A percentile compares a stretch with the other conserved stretches of the same genome.
Conservation (phyloP, 2,329 filamentous ascomycete species). For the Cercospora janseana region DNA sequence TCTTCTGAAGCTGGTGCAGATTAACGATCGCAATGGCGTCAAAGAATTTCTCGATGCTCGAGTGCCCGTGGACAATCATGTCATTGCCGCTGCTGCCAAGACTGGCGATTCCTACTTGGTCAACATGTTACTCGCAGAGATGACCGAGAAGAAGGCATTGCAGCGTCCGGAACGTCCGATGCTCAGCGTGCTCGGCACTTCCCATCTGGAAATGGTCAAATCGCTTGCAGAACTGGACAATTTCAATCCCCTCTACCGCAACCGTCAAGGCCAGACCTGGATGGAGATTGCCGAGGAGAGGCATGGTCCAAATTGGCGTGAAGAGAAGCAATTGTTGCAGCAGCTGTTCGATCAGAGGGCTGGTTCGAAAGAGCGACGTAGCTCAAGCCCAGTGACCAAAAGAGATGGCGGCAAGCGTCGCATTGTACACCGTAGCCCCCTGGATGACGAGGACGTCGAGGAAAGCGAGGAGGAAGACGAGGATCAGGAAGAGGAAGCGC, state of each 20-base stretch:
- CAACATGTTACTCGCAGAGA: constrained; percentile 61
- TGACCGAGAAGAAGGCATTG: constrained; percentile 58
- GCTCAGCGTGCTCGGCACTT: constrained; percentile 86
- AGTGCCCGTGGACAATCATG: constrained; percentile 66
- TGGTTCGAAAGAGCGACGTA: constrained; percentile 28
- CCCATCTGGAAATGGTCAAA: constrained; percentile 79
- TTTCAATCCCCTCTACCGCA: constrained; percentile 77
- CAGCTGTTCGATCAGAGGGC: constrained; percentile 62
- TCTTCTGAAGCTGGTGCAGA: constrained; percentile 48
- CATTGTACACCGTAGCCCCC: constrained; percentile 21
- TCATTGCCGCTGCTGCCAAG: constrained; percentile 85
- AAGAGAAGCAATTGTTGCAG: constrained; percentile 79
- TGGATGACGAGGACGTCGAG: constrained; percentile 17
- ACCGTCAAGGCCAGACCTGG: constrained; percentile 75
- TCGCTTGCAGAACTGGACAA: constrained; percentile 42
- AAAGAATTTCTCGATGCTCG: constrained; percentile 48
- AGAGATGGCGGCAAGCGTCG: constrained; percentile 33
- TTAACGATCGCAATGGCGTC: constrained; percentile 50
- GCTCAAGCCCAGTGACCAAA: constrained; percentile 39
- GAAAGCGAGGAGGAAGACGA: constrained; percentile 28
- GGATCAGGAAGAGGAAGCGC: too few species aligned
- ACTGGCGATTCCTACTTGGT: constrained; percentile 88
- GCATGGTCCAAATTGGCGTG: constrained; percentile 83
- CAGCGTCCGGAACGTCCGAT: constrained; percentile 85
- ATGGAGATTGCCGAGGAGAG: constrained; percentile 81